Base-by-base conservation (phyloP, 371 early-diverging fungal genomes). In the Mortierella sp. region DNA sequence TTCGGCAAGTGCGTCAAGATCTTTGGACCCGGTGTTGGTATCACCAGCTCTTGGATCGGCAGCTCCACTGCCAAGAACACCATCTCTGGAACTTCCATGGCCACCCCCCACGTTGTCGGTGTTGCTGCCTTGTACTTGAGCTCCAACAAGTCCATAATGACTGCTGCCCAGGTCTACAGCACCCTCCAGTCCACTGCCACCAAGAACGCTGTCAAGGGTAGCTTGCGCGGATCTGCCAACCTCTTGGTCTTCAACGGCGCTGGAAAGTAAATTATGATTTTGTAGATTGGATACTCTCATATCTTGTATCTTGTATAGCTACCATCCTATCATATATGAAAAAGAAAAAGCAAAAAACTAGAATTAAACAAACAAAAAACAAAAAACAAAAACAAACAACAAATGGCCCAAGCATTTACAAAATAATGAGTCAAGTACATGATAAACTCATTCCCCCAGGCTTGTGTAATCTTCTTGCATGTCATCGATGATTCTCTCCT, bases 1-100 rank as follows among this genome's bases (percentile, higher is more conserved):
- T 86, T 61, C 22, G 94, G 94, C 26, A 72, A 62, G 14, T 94
- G 94, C 75, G 91, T 93, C 55, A 75, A 87, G 55, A 84, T 93
- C 60, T 72, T 87, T 55, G 92, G 89, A 45, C 92, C 92, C 26
- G 91, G 90, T 75, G 72, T 85, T 20, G 45, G 83, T 54, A 84
- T 64, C 80, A 86, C 62, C 55, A 40, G 45, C 57, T 70, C 84
- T 49, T 79, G 75, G 78, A 75, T 80, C 20, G 77, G 71, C 5
- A 51, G 70, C 59, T 64, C 66, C 12, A 63, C 58, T 18, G 84
- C 71, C 30, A 65, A 62, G 26, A 76, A 76, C 57, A 81, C 71
- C 51, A 70, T 81, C 52, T 84, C 85, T 9, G 78, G 78, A 20
- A 72, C 78, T 30, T 77, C 78, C 26, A 72, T 72, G 79, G 79